Evolutionary conservation across 768 basidiomycete genomes (phyloP).

Genomic region (Glaciozyma martinii): DNA sequence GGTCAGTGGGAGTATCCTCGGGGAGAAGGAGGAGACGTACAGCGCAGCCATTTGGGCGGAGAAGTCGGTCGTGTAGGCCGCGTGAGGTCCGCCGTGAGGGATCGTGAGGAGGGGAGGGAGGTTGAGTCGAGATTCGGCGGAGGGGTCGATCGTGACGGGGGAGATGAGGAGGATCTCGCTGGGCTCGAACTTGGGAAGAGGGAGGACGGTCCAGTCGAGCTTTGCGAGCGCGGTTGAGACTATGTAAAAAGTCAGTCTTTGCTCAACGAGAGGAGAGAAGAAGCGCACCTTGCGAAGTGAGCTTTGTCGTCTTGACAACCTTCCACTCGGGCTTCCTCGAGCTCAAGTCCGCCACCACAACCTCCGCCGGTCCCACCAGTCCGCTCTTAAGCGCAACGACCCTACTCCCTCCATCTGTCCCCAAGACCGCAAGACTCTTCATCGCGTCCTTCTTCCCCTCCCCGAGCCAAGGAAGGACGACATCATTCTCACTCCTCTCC

Average conservation of each 20-base stretch:
- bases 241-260: conserved; percentile 29
- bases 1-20: conserved; percentile 1
- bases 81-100: conserved; percentile 61
- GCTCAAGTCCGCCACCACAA: conserved; percentile 46
- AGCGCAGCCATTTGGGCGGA: conserved; percentile 47
- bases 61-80: conserved; percentile 47
- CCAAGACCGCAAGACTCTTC: conserved; percentile 20
- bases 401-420: conserved; percentile 24
- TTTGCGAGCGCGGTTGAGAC: conserved; percentile 44
- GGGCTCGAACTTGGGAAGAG: conserved; percentile 48
- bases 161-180: conserved; percentile 47
- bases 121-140: background rate
- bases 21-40: background rate
- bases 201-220: conserved; percentile 46
- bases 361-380: conserved; percentile 42
- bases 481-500: conserved; percentile 43
- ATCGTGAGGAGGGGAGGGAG: conserved; percentile 44
- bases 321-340: conserved; percentile 39
- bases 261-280: background rate
- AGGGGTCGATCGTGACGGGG: conserved; percentile 14
- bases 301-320: conserved; percentile 44
- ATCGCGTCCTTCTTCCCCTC: conserved; percentile 29
- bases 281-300: conserved; percentile 44
- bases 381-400: conserved; percentile 17
- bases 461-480: conserved; percentile 50